Evolutionary conservation across 2,329 filamentous ascomycete genomes (phyloP), one percentile per base, ranked within the genome.

Genomic region (Coniochaeta prunicola): DNA sequence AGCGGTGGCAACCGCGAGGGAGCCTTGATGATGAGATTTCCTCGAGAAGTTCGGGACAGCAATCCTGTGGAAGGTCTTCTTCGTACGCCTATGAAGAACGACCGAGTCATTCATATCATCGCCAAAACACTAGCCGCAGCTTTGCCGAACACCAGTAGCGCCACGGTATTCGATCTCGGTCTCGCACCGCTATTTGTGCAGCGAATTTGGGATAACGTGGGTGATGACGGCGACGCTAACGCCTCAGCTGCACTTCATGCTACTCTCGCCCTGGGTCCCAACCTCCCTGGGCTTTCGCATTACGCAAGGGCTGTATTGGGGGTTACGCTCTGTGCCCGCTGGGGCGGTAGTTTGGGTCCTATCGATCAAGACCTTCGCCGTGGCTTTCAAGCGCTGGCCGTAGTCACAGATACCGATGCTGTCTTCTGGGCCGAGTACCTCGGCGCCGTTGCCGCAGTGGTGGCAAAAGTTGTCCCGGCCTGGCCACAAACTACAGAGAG

Each of bases 1-100:
- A 88, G 91, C 65, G 71, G 92, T 21, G 92, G 92, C 8, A 92
- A 96, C 61, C 80, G 92, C 42, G 92, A 96, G 72, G 92, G 92
- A 0, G 86, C 86, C 48, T 75, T 96, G 40, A 91, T 91, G 74
- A 85, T 89, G 72, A 86, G 80, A 61, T 80, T 96, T 12, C 78
- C 84, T 0, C 64, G 71, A 0, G 69, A 78, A 0, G 71, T 88
- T 17, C 83, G 89, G 58, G 81, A 85, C 56, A 79, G 83, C 63
- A 80, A 88, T 65, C 91, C 92, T 0, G 74, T 96, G 1, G 24
- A 40, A 10, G 28, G 48, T 21, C 34, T 13, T 9, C 58, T 31
- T 53, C 33, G 15, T 5, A 17, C 53, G 58, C 21, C 4, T 59
- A 17, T 3, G 15, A 62, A 71, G 17, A 68, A 68, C 2, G 58